Evolutionary conservation across 306 rosid species (phyloP).

Genomic region (Potentilla sterilis): DNA sequence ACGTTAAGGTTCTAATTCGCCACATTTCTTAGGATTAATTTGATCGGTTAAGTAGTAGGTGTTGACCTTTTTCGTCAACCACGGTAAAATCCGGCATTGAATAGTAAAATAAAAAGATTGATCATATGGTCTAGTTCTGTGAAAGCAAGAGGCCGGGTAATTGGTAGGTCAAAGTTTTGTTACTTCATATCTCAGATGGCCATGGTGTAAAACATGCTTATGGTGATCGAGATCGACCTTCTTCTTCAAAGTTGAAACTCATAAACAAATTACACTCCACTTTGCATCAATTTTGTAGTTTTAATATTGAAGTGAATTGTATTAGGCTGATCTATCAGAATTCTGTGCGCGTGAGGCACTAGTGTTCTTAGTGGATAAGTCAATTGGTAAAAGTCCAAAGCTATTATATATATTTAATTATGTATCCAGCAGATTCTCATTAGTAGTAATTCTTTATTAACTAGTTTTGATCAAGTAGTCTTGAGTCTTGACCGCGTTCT

Average conservation of each 20-base stretch:
- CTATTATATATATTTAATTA: neutral
- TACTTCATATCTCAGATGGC: neutral
- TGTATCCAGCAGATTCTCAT: neutral
- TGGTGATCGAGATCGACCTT: neutral
- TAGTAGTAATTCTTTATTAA: neutral
- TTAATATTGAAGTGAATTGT: neutral
- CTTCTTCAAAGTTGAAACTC: slow-evolving; percentile 8
- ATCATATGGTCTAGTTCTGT: neutral
- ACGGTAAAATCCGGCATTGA: neutral
- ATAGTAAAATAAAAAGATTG: neutral
- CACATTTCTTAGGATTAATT: neutral
- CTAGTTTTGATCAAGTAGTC: neutral
- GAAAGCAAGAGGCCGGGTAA: neutral
- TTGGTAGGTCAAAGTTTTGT: slow-evolving; percentile 11
- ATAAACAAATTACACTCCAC: neutral
- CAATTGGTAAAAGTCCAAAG: slow-evolving; percentile 7
- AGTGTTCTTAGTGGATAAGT: neutral
- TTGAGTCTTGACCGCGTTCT: slow-evolving; percentile 10
- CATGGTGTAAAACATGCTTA: neutral
- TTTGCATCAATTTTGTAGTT: neutral
- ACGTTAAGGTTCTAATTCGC: neutral
- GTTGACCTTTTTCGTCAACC: too few species aligned
- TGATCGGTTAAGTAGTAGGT: too few species aligned
- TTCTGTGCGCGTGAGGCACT: slow-evolving; percentile 7
- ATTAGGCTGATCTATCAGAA: neutral